phyloP scores from a whole-genome alignment of 345 rosid species.

The Kernera saxatilis region DNA sequence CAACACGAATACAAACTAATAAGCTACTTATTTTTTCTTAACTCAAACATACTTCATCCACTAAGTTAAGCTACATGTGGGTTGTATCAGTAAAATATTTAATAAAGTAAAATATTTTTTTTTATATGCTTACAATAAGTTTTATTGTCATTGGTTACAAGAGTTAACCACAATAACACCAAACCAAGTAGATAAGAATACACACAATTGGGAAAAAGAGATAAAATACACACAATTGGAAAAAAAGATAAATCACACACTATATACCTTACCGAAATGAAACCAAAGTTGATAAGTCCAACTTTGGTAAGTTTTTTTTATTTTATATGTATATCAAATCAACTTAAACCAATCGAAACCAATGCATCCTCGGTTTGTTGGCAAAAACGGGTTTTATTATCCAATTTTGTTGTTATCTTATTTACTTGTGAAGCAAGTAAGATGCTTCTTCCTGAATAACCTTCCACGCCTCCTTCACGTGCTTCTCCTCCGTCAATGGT shows the following conservation, averaged over 20 bases:
- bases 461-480: constrained; percentile 74
- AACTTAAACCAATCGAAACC: constrained; percentile 4
- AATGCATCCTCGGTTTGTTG: background rate
- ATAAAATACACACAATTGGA: background rate
- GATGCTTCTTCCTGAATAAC: constrained; percentile 60
- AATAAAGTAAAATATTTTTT: background rate
- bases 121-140: background rate
- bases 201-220: background rate
- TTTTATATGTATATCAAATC: background rate
- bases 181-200: background rate
- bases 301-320: background rate
- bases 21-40: too few species aligned
- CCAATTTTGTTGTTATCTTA: background rate
- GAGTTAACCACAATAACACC: background rate
- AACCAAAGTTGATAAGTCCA: background rate
- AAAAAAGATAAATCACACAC: background rate
- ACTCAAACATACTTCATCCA: too few species aligned
- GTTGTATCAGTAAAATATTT: background rate
- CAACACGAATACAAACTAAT: too few species aligned
- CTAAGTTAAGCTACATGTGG: background rate
- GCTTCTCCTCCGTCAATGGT: constrained; percentile 82
- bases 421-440: constrained; percentile 35
- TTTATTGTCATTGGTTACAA: background rate
- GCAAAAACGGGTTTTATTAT: background rate
- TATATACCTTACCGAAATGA: background rate